These are phyloP conservation scores for Lactarius psammicola DNA, from an alignment of 768 basidiomycete species.

Conservation along the genomic window DNA sequence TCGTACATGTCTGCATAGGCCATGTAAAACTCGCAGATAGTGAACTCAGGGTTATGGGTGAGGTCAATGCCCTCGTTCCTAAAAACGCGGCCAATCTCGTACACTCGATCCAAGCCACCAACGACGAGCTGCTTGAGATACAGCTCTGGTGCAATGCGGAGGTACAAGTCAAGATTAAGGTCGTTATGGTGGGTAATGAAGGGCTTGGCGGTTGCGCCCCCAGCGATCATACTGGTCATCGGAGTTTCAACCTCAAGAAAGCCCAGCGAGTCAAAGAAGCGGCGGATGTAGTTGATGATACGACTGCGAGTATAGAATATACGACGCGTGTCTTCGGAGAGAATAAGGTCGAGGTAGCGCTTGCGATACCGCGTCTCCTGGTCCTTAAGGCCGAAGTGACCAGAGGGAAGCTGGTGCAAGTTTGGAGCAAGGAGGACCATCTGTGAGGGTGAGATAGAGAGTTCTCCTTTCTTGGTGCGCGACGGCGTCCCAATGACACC, in stretches of 20 bases:
- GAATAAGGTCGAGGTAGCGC: slow-evolving; percentile 97
- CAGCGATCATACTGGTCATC: slow-evolving; percentile 94
- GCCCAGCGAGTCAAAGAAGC: slow-evolving; percentile 84
- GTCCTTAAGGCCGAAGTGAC: slow-evolving; percentile 94
- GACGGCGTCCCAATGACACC: slow-evolving; percentile 87
- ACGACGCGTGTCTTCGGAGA: slow-evolving; percentile 85
- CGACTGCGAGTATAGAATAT: slow-evolving; percentile 88
- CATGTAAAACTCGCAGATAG: slow-evolving; percentile 99
- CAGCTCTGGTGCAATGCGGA: slow-evolving; percentile 96
- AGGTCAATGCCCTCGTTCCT: slow-evolving; percentile 98
- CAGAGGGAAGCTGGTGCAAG: slow-evolving; percentile 91
- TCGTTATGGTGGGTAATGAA: slow-evolving; percentile 99
- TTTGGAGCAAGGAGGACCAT: slow-evolving; percentile 93
- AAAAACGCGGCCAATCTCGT: slow-evolving; percentile 98
- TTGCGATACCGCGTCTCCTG: slow-evolving; percentile 97
- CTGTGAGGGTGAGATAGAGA: slow-evolving; percentile 78
- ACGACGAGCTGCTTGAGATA: slow-evolving; percentile 98
- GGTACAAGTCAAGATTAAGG: slow-evolving; percentile 91
- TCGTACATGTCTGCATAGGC: slow-evolving; percentile 99
- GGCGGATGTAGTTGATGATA: slow-evolving; percentile 90
- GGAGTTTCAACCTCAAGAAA: slow-evolving; percentile 99
- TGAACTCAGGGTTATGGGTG: slow-evolving; percentile 99
- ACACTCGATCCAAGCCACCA: slow-evolving; percentile 95
- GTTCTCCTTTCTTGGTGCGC: slow-evolving; percentile 93
- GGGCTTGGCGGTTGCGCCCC: slow-evolving; percentile 97